Conservation (phyloP, 2,329 filamentous ascomycete species). For the Lasiodiplodia hormozganensis region DNA sequence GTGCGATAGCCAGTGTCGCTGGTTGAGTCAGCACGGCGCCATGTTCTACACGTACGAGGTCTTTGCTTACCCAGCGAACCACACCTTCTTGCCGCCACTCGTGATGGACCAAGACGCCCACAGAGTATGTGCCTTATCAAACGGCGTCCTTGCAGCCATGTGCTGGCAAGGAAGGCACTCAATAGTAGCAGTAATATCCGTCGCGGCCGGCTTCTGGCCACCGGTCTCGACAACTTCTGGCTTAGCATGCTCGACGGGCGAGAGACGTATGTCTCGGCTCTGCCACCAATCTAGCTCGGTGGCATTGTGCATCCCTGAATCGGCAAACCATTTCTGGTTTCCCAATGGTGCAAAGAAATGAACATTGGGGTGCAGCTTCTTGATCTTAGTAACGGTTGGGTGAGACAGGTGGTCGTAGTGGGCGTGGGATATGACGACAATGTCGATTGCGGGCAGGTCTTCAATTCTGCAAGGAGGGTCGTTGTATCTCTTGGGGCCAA, state of each 20-base stretch:
- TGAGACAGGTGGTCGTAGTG: conserved; percentile 94
- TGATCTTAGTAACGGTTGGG: conserved; percentile 74
- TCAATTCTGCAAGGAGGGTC: conserved; percentile 75
- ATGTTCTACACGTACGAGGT: conserved; percentile 6
- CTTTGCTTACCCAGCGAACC: conserved; percentile 70
- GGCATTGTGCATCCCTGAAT: conserved; percentile 73
- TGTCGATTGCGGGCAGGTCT: conserved; percentile 79
- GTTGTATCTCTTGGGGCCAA: conserved; percentile 81
- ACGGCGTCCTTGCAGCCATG: conserved; percentile 70
- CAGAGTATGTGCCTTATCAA: conserved; percentile 77
- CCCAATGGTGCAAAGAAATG: conserved; percentile 90
- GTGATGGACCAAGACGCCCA: conserved; percentile 88
- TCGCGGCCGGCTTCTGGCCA: conserved; percentile 10
- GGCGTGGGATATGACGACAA: conserved; percentile 81
- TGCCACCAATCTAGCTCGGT: conserved; percentile 98
- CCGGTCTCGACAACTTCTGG: conserved; percentile 29
- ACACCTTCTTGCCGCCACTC: conserved; percentile 78
- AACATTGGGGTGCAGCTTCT: conserved; percentile 73
- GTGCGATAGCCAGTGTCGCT: conserved; percentile 90
- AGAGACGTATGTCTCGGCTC: conserved; percentile 58
- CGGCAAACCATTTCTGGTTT: conserved; percentile 81
- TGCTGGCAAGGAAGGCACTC: conserved; percentile 88
- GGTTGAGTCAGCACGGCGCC: conserved; percentile 36
- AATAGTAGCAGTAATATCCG: conserved; percentile 71
- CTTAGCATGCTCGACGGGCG: conserved; percentile 31